Evolutionary conservation across 2,329 filamentous ascomycete species (phyloP).

Genomic region (Geosmithia flava): DNA sequence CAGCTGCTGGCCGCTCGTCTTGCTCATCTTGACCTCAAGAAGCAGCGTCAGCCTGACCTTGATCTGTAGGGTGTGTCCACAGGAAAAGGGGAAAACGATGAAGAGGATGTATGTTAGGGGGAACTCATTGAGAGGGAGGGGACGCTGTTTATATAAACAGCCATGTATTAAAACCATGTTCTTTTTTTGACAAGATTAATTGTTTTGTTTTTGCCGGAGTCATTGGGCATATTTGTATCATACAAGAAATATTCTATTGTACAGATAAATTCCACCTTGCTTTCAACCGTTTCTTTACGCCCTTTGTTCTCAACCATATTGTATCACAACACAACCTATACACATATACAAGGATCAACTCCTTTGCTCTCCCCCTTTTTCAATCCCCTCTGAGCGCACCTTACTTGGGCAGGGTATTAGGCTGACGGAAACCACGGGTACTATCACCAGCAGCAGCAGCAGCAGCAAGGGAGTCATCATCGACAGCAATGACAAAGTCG

Average conservation of each 20-base stretch:
- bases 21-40: conserved; percentile 42
- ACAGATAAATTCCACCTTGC: background rate
- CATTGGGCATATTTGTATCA: background rate
- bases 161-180: background rate
- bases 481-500: conserved; percentile 13
- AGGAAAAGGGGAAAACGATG: background rate
- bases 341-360: conserved; percentile 7
- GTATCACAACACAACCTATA: background rate
- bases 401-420: conserved; percentile 4
- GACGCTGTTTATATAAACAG: background rate
- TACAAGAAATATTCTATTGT: background rate
- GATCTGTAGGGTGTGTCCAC: background rate
- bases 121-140: too few species aligned
- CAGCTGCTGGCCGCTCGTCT: conserved; percentile 34
- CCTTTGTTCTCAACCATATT: background rate
- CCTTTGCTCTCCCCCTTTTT: background rate
- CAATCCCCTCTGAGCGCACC: background rate
- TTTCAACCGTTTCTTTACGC: background rate
- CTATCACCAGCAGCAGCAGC: conserved; percentile 16
- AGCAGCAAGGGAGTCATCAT: conserved; percentile 14
- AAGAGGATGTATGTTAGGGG: background rate
- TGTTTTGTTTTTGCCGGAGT: background rate
- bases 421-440: conserved; percentile 40
- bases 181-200: background rate
- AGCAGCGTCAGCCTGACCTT: conserved; percentile 13